Percentiles rank a stretch among this genome's conserved stretches.
These are phyloP conservation scores for Anthracocystis walkeri DNA, from an alignment of 1,284 basidiomycete species.

Conservation along the genomic window DNA sequence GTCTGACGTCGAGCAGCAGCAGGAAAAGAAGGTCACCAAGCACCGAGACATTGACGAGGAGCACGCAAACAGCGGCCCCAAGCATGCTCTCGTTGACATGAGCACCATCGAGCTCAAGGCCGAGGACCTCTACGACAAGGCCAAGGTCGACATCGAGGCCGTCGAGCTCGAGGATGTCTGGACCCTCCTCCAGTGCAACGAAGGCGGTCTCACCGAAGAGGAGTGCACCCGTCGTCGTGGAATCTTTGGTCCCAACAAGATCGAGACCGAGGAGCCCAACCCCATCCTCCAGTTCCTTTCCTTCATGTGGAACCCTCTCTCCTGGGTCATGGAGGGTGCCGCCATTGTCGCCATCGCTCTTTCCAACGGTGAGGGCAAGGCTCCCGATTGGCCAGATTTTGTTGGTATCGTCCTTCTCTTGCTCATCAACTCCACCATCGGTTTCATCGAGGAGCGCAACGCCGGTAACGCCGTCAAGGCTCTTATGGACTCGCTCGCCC, in stretches of 20 bases:
- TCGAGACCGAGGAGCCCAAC: constrained; percentile 79
- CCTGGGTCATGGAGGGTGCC: constrained; percentile 98
- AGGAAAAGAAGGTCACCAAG: constrained; percentile 56
- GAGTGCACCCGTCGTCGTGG: constrained; percentile 88
- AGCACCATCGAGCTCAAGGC: constrained; percentile 83
- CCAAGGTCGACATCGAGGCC: constrained; percentile 98
- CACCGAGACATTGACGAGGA: constrained; percentile 59
- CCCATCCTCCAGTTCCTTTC: constrained; percentile 71
- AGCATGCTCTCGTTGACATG: constrained; percentile 71
- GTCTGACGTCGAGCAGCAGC: constrained; percentile 45
- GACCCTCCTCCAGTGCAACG: constrained; percentile 87
- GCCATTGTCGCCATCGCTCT: constrained; percentile 95
- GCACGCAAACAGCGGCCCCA: constrained; percentile 52
- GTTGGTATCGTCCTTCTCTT: constrained; percentile 92
- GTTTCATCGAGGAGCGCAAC: constrained; percentile 97
- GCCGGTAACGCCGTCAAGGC: constrained; percentile 99
- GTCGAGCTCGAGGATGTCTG: constrained; percentile 97
- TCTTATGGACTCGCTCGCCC: constrained; percentile 97
- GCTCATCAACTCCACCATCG: constrained; percentile 94
- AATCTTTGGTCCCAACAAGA: constrained; percentile 95
- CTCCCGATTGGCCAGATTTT: constrained; percentile 98
- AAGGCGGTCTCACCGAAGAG: constrained; percentile 80
- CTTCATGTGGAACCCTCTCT: constrained; percentile 65
- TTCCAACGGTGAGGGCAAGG: constrained; percentile 86
- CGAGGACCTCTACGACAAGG: constrained; percentile 95